Evolutionary conservation across 2,329 filamentous ascomycete species (phyloP).

Genomic region (Teratosphaeria destructans): DNA sequence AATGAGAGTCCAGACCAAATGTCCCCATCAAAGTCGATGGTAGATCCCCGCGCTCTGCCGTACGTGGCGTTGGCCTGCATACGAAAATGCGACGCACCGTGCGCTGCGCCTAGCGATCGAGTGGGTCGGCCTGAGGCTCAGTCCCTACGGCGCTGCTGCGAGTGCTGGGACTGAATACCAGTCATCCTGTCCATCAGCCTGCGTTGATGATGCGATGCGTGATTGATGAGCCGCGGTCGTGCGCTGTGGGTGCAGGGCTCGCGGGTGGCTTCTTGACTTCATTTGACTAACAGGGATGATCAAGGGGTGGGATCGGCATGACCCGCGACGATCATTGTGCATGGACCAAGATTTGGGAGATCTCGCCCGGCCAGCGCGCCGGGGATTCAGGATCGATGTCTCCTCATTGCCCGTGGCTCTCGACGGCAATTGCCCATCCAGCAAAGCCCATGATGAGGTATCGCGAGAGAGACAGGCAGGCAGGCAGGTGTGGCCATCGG

Average conservation of each 20-base stretch:
- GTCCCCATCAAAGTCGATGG: background rate
- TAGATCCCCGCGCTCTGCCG: background rate
- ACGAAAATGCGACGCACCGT: background rate
- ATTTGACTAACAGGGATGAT: background rate
- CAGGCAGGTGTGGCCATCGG: background rate
- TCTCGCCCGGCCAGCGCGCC: background rate
- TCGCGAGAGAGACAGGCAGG: background rate
- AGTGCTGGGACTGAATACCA: background rate
- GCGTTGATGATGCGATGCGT: background rate
- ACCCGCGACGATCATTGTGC: background rate
- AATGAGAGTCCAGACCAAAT: background rate
- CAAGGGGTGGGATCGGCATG: background rate
- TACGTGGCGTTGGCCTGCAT: background rate
- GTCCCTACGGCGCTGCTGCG: background rate
- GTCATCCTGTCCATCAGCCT: background rate
- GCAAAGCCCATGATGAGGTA: background rate
- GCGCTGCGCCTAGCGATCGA: background rate
- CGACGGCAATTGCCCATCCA: background rate
- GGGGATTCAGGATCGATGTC: background rate
- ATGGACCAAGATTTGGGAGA: background rate
- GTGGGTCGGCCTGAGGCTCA: background rate
- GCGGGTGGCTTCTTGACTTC: background rate
- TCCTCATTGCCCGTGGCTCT: background rate
- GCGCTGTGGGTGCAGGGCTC: background rate
- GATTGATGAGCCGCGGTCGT: background rate